phyloP scores from a whole-genome alignment of 2,329 filamentous ascomycete genomes.

The Hypoxylon rubiginosum region DNA sequence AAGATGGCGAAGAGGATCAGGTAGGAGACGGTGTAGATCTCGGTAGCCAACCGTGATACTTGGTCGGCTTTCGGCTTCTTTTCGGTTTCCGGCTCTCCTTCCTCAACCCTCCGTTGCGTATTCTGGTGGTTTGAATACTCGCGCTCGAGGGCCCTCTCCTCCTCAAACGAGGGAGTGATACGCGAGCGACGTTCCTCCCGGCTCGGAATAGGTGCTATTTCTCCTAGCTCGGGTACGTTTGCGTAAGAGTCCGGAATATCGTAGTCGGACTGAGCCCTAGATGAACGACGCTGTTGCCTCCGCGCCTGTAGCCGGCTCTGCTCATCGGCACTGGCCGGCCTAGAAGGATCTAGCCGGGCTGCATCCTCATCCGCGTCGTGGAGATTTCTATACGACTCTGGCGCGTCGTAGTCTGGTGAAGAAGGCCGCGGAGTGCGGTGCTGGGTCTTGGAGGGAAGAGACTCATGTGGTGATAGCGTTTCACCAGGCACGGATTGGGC shows the following conservation, averaged over 20 bases:
- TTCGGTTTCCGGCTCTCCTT: slow-evolving; percentile 25
- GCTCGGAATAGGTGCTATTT: slow-evolving; percentile 61
- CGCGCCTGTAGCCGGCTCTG: slow-evolving; percentile 28
- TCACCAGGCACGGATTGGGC: slow-evolving; percentile 5
- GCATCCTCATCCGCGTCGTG: slow-evolving; percentile 41
- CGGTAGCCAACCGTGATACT: slow-evolving; percentile 66
- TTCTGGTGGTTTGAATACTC: slow-evolving; percentile 39
- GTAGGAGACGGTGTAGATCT: slow-evolving; percentile 82
- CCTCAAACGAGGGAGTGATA: slow-evolving; percentile 57
- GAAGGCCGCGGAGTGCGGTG: slow-evolving; percentile 22
- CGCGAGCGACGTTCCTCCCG: slow-evolving; percentile 55
- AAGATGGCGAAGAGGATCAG: slow-evolving; percentile 87
- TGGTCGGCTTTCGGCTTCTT: slow-evolving; percentile 25
- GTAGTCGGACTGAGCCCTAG: slow-evolving; percentile 47
- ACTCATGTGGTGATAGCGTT: slow-evolving; percentile 13
- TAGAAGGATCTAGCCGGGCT: slow-evolving; percentile 30
- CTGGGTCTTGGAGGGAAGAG: not conserved
- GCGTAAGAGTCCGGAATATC: slow-evolving; percentile 56
- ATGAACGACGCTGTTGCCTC: slow-evolving; percentile 35
- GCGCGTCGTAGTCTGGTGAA: slow-evolving; percentile 46
- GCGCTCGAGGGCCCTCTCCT: slow-evolving; percentile 50
- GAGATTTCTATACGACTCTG: slow-evolving; percentile 43
- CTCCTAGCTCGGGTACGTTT: slow-evolving; percentile 60
- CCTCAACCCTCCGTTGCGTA: slow-evolving; percentile 22
- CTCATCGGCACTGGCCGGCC: slow-evolving; percentile 15